These are phyloP conservation scores for Passiflora organensis DNA, from an alignment of 345 rosid genomes.

Conservation along the genomic window DNA sequence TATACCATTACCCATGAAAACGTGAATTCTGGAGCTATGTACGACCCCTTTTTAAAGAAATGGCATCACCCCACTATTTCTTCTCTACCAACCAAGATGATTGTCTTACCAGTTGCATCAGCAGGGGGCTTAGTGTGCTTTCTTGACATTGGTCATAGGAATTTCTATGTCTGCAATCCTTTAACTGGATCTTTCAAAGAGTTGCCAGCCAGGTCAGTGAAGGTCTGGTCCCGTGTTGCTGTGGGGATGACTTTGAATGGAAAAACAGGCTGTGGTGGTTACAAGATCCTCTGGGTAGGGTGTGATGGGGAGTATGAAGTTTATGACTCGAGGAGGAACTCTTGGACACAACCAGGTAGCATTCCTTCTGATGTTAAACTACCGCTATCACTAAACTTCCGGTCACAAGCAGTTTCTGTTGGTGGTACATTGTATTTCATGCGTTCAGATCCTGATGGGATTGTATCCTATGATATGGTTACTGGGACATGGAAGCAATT, in stretches of 20 bases:
- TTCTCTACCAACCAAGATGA: constrained; percentile 59
- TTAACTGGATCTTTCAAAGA: constrained; percentile 74
- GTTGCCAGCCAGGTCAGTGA: constrained; percentile 81
- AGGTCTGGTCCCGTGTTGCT: constrained; percentile 87
- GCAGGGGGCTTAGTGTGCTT: constrained; percentile 96
- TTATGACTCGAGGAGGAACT: constrained; percentile 64
- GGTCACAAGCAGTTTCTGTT: constrained; percentile 80
- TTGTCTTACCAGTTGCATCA: constrained; percentile 82
- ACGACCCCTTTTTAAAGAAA: constrained; percentile 72
- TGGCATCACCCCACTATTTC: constrained; percentile 81
- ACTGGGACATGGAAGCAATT: constrained; percentile 79
- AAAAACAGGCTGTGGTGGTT: constrained; percentile 48
- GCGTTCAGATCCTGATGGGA: constrained; percentile 91
- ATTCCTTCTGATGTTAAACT: constrained; percentile 68
- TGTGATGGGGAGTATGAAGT: constrained; percentile 93
- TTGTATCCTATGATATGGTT: constrained; percentile 64
- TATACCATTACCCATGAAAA: constrained; percentile 82
- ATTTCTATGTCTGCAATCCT: constrained; percentile 90
- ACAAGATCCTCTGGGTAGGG: constrained; percentile 86
- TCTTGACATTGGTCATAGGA: constrained; percentile 83
- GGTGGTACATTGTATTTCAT: constrained; percentile 66
- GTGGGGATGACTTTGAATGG: constrained; percentile 84
- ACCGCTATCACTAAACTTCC: constrained; percentile 76
- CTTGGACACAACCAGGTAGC: constrained; percentile 76
- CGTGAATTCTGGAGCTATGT: constrained; percentile 83